These are phyloP conservation scores for Elaeis guineensis DNA, from an alignment of 176 grass and related monocot species.

Conservation along the genomic window DNA sequence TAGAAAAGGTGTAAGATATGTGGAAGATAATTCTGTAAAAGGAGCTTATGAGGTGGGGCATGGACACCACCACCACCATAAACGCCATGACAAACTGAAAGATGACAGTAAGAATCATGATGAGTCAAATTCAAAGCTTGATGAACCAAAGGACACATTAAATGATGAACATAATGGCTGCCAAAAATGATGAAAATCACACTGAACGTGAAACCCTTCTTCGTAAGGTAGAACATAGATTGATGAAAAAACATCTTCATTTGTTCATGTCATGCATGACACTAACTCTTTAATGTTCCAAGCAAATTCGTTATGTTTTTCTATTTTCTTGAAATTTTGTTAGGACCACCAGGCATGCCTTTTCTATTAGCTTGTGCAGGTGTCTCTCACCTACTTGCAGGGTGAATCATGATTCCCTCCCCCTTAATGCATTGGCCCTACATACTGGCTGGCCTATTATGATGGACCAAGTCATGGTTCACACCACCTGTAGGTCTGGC, in stretches of 20 bases:
- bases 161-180: slow-evolving; percentile 24
- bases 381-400: no score
- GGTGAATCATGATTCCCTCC: no score
- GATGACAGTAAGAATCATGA: slow-evolving; percentile 23
- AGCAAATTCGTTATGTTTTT: no score
- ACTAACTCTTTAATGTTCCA: no score
- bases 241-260: slow-evolving; percentile 10
- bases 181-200: slow-evolving; percentile 26
- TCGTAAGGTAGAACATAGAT: slow-evolving; percentile 54
- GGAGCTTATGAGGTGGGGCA: slow-evolving; percentile 29
- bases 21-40: slow-evolving; percentile 63
- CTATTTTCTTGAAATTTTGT: no score
- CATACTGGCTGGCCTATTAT: no score
- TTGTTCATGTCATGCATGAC: no score
- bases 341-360: no score
- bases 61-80: slow-evolving; percentile 75
- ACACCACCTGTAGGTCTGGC: no score
- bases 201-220: slow-evolving; percentile 39
- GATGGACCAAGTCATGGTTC: no score
- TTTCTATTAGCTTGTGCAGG: no score
- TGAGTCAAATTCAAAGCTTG: slow-evolving; percentile 25
- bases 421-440: no score
- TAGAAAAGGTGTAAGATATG: slow-evolving; percentile 95
- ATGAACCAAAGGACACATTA: slow-evolving; percentile 16
- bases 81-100: slow-evolving; percentile 20